Base-by-base conservation (phyloP, 129 eudicot genomes). In the Flaveria brownii region DNA sequence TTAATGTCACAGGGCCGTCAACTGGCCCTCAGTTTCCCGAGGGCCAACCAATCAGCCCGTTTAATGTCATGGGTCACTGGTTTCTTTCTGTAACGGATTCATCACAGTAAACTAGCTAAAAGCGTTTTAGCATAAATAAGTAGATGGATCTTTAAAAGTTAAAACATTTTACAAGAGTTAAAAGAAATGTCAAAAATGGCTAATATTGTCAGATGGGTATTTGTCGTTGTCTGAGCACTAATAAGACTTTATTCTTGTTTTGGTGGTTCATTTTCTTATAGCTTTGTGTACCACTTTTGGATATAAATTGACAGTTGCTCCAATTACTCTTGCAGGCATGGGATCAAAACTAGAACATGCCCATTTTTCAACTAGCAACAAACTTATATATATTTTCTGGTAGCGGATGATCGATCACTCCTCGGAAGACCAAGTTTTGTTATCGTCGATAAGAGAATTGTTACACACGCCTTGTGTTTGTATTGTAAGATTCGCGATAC, bases 321-420 rank as follows among this genome's bases (percentile, higher is more conserved):
- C 20, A 63, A 68, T 47, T 71, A 25, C 70, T 78, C 52, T 77
- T 83, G 70, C 74, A 88, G 96, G 77, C 77, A 88, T 88, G 91
- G 82, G 83, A 86, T 86, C 78, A 54, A 68, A 82, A 55, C 81
- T 90, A 77, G 71, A 78, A 17, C 70, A 28, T 78, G 71, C 67
- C 51, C 41, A 74, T 76, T 75, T 69, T 79, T 74, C 74, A 15
- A 69, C 83, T 82, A 63, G 68, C 66, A 41, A 56, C 54, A 77
- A 70, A 62, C 54, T 76, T 52, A 28, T 4, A 45, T 16, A 75
- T 25, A 60, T 71, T 33, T 45, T 28, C 42, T 16, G 57, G 46
- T 73, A 36, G 30, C 26, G 20, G 73, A 80, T 84, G 75, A 80
- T 49, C 68, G 75, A 80, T 49, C 68, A 60, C 43, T 73, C 65